These are phyloP conservation scores for Ophiostoma sp. DNA, from an alignment of 2,329 filamentous ascomycete species.

Conservation along the genomic window DNA sequence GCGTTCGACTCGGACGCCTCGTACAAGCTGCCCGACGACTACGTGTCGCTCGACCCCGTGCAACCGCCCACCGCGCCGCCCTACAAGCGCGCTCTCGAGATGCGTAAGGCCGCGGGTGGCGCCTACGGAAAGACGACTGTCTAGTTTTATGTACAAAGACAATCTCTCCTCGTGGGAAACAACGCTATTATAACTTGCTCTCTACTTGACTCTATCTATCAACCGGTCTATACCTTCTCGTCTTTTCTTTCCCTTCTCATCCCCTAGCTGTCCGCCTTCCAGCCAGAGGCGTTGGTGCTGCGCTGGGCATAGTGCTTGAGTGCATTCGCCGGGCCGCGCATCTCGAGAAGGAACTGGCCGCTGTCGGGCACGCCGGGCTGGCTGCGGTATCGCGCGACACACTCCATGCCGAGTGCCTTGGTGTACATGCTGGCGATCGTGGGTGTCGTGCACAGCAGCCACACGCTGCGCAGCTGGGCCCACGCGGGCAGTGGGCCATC, in stretches of 20 bases:
- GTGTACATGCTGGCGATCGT: conserved; percentile 43
- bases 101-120: conserved; percentile 69
- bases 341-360: conserved; percentile 36
- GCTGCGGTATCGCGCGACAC: conserved; percentile 24
- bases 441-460: conserved; percentile 25
- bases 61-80: conserved; percentile 95
- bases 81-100: conserved; percentile 84
- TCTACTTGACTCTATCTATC: conserved; percentile 1
- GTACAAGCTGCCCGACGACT: conserved; percentile 79
- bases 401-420: conserved; percentile 42
- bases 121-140: conserved; percentile 65
- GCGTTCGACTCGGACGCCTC: conserved; percentile 94
- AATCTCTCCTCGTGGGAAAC: not conserved
- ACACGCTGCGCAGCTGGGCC: conserved; percentile 44
- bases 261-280: conserved; percentile 1
- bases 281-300: not conserved
- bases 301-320: not conserved
- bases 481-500: conserved; percentile 7
- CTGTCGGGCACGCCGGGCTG: conserved; percentile 22
- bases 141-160: not conserved
- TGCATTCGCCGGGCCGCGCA: conserved; percentile 34
- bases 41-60: conserved; percentile 82
- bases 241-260: not conserved
- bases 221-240: not conserved
- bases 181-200: not conserved